Base-by-base conservation (phyloP, 345 rosid genomes). In the Salix viminalis region DNA sequence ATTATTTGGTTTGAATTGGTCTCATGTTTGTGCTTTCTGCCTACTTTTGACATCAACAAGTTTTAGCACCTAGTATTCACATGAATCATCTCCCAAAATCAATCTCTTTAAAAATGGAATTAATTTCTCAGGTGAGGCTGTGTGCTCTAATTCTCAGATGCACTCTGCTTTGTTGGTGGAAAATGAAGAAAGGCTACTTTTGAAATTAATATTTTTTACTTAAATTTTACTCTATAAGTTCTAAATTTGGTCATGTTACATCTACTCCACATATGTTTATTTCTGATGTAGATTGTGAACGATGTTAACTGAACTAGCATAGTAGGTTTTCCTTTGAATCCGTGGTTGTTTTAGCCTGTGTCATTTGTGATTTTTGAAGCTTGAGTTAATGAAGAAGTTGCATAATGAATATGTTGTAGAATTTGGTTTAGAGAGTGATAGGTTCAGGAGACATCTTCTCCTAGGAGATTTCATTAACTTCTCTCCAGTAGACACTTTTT, bases 1-100 rank as follows among this genome's bases (percentile, higher is more conserved):
- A 16, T 48, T 70, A 16, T 78, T 75, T 78, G 52, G 62, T 67
- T 67, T 75, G 36, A 65, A 60, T 54, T 71, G 67, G 60, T 69
- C 36, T 21, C 62, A 3, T 58, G 1, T 66, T 66, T 75, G 39
- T 44, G 24, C 34, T 54, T 42, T 19, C 15, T 71, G 71, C 66
- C 19, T 62, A 42, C 46, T 10, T 41, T 23, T 65, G 42, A 30
- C 26, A 42, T 37, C 26, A 34, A 52, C 11, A 44, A 44, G 64
- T 62, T 21, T 48, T 39, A 46, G 42, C 34, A 56, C 44, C 62
- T 58, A 23, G 11, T n/a, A 58, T 58, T 23, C 62, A n/a, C 15
- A 65, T 34, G 12, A 42, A 71, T 67, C 46, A 6, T 73, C 62
- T 54, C 24, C 48, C 68, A 39, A 65, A 61, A 71, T 56, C 42